phyloP scores from a whole-genome alignment of 768 basidiomycete species.

The Dacryopinax spathularia region DNA sequence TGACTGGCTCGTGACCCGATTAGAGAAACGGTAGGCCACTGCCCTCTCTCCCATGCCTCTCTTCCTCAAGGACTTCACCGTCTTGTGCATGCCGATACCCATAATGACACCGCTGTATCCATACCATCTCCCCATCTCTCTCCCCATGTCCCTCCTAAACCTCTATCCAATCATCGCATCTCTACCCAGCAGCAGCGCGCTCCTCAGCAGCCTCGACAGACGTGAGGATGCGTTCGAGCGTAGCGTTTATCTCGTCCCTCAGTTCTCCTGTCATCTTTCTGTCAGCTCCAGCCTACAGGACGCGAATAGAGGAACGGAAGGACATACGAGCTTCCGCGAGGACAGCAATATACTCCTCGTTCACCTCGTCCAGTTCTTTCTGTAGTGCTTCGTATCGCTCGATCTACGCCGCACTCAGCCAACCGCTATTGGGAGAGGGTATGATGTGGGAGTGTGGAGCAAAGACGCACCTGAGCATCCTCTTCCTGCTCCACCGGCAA shows the following conservation, averaged over 20 bases:
- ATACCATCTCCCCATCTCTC: too few relatives aligned
- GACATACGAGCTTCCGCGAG: constrained; percentile 2
- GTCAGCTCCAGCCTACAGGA: not conserved
- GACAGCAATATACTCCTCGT: not conserved
- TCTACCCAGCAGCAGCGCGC: not conserved
- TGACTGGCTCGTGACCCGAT: constrained; percentile 6
- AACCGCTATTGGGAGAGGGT: not conserved
- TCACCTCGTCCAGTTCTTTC: not conserved
- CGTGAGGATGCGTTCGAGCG: not conserved
- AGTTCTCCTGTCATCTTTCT: not conserved
- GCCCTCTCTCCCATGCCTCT: not conserved
- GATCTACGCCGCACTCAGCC: not conserved
- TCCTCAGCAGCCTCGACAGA: not conserved
- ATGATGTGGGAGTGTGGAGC: too few relatives aligned
- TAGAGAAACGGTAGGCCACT: constrained; percentile 1
- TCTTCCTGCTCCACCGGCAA: not conserved
- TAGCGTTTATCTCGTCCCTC: not conserved
- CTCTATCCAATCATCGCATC: too few relatives aligned
- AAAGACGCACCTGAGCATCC: not conserved
- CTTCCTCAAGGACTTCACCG: not conserved
- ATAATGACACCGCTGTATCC: not conserved
- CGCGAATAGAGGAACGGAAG: not conserved
- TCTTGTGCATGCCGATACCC: not conserved
- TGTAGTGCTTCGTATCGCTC: not conserved
- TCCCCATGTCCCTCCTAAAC: too few relatives aligned